These are phyloP conservation scores for Crotalaria pallida DNA, from an alignment of 306 rosid genomes.

Conservation along the genomic window DNA sequence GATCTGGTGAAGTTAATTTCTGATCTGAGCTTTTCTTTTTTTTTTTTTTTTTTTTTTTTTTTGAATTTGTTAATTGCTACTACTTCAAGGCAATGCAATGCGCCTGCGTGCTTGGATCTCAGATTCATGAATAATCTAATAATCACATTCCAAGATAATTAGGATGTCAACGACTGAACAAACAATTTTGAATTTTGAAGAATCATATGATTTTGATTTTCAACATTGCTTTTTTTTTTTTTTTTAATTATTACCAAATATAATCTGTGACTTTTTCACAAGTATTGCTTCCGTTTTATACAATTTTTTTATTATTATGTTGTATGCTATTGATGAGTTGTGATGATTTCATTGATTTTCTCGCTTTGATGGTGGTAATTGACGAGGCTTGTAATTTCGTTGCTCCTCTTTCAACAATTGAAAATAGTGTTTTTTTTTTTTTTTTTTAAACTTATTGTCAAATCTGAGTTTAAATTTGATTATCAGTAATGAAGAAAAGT, in stretches of 20 bases:
- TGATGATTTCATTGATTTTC: neutral
- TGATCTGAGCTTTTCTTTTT: neutral
- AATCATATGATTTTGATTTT: too few species aligned
- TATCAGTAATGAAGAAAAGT: neutral
- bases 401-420: neutral
- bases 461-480: slow-evolving; percentile 5
- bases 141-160: too few species aligned
- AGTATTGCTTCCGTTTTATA: neutral
- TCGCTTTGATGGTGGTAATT: neutral
- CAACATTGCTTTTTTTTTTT: too few species aligned
- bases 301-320: neutral
- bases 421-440: neutral
- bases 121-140: too few species aligned
- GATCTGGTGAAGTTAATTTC: slow-evolving; percentile 14
- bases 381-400: neutral
- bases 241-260: too few species aligned
- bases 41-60: neutral
- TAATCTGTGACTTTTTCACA: neutral
- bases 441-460: too few species aligned
- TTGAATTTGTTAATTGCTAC: neutral
- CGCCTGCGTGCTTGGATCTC: too few species aligned
- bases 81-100: neutral
- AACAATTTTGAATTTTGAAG: too few species aligned
- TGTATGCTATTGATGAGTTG: neutral
- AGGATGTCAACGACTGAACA: too few species aligned